Evolutionary conservation across 331 rosid species (phyloP).

Genomic region (Quercus phellos): DNA sequence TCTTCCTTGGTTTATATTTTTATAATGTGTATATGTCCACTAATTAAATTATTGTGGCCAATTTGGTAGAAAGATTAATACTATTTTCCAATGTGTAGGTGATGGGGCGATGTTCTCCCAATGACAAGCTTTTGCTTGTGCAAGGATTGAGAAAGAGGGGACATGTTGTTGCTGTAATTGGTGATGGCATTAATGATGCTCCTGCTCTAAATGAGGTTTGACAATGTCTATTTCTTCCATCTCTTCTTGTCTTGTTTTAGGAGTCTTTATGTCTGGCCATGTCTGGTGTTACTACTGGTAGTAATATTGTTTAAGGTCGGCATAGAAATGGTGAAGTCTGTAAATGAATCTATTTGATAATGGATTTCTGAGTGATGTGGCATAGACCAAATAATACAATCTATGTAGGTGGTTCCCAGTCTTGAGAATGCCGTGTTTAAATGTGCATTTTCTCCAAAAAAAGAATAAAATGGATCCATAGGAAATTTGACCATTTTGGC

Average conservation of each 20-base stretch:
- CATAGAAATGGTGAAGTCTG: neutral
- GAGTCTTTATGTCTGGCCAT: neutral
- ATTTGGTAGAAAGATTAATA: constrained; percentile 2
- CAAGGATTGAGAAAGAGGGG: constrained; percentile 78
- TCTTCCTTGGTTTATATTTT: neutral
- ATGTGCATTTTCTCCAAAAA: neutral
- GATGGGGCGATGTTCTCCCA: constrained; percentile 95
- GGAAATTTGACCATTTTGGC: neutral
- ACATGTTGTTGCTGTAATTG: constrained; percentile 91
- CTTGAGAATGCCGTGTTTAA: neutral
- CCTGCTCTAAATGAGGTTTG: constrained; percentile 91
- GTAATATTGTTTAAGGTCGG: neutral
- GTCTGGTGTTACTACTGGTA: neutral
- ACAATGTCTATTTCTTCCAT: neutral
- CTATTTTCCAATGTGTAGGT: constrained; percentile 41
- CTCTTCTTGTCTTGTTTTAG: neutral
- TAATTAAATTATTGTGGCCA: neutral
- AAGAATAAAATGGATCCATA: neutral
- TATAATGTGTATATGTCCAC: neutral
- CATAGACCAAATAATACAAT: neutral
- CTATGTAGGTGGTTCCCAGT: neutral
- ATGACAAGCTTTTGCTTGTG: constrained; percentile 88
- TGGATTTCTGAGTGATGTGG: neutral
- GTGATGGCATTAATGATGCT: constrained; percentile 96
- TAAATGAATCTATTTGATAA: neutral